Conservation (phyloP, 805 yeast genomes). For the Wickerhamiella domercqiae region DNA sequence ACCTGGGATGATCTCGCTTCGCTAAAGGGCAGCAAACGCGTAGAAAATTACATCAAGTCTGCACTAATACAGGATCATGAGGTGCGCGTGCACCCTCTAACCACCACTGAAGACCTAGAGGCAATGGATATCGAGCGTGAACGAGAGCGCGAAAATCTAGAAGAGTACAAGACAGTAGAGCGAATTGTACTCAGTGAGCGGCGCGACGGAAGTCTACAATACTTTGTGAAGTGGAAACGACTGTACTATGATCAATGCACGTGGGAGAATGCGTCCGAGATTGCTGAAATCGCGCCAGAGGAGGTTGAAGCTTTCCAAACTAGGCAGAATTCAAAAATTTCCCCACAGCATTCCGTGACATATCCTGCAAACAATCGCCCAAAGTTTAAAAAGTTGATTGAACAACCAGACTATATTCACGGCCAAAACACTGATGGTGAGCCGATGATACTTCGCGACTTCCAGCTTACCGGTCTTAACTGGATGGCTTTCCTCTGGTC, state of each 20-base stretch:
- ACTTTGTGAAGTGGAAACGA: constrained; percentile 86
- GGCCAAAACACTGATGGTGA: constrained; percentile 34
- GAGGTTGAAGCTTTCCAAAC: constrained; percentile 73
- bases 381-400: constrained; percentile 66
- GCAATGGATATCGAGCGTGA: constrained; percentile 86
- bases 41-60: constrained; percentile 81
- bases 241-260: constrained; percentile 90
- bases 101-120: constrained; percentile 85
- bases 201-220: constrained; percentile 47
- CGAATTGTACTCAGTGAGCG: constrained; percentile 81
- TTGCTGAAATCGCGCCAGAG: constrained; percentile 69
- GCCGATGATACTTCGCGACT: constrained; percentile 63
- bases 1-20: constrained; percentile 33
- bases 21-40: constrained; percentile 62
- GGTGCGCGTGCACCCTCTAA: constrained; percentile 60
- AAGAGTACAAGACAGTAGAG: constrained; percentile 75
- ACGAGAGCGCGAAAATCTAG: constrained; percentile 65
- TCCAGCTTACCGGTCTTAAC: constrained; percentile 93
- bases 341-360: constrained; percentile 65
- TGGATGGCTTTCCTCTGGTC: constrained; percentile 99
- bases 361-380: constrained; percentile 64
- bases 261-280: constrained; percentile 86
- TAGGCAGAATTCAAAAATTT: constrained; percentile 65
- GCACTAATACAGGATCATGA: constrained; percentile 58
- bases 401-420: constrained; percentile 80